phyloP scores from a whole-genome alignment of 164 flowering plant species.

The Stephania yunnanensis region DNA sequence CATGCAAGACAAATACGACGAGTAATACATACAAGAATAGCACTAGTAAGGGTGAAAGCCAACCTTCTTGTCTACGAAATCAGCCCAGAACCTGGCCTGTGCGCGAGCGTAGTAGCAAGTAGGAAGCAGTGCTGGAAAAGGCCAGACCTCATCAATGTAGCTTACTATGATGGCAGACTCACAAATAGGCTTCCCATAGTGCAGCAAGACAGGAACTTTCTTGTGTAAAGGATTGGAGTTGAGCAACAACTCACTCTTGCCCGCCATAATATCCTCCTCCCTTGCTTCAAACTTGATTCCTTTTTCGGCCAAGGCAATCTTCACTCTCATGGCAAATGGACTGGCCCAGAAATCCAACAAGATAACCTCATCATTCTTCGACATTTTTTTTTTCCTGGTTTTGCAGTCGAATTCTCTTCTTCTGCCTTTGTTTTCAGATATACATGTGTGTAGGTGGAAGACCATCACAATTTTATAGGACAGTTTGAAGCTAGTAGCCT shows the following conservation, averaged over 20 bases:
- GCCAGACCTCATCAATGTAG: constrained; percentile 52
- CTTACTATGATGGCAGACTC: constrained; percentile 38
- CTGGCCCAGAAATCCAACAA: constrained; percentile 41
- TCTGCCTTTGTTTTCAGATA: background rate
- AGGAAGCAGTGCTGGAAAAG: constrained; percentile 43
- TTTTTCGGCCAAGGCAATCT: constrained; percentile 43
- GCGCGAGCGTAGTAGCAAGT: constrained; percentile 30
- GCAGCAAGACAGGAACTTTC: constrained; percentile 48
- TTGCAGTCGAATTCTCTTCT: background rate
- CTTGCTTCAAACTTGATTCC: constrained; percentile 31
- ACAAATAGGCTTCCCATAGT: constrained; percentile 36
- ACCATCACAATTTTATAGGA: background rate
- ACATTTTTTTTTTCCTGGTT: constrained; percentile 13
- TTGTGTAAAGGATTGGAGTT: constrained; percentile 41
- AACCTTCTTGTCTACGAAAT: constrained; percentile 51
- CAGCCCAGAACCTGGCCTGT: constrained; percentile 52
- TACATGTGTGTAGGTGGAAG: background rate
- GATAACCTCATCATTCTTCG: constrained; percentile 28
- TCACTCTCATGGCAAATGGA: constrained; percentile 42
- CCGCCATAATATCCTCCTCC: constrained; percentile 37
- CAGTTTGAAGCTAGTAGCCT: background rate
- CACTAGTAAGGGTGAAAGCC: background rate
- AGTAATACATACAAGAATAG: background rate
- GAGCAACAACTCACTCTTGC: constrained; percentile 45
- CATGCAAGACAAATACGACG: background rate